These are phyloP conservation scores for Westerdykella ornata DNA, from an alignment of 2,329 filamentous ascomycete species.

Conservation along the genomic window DNA sequence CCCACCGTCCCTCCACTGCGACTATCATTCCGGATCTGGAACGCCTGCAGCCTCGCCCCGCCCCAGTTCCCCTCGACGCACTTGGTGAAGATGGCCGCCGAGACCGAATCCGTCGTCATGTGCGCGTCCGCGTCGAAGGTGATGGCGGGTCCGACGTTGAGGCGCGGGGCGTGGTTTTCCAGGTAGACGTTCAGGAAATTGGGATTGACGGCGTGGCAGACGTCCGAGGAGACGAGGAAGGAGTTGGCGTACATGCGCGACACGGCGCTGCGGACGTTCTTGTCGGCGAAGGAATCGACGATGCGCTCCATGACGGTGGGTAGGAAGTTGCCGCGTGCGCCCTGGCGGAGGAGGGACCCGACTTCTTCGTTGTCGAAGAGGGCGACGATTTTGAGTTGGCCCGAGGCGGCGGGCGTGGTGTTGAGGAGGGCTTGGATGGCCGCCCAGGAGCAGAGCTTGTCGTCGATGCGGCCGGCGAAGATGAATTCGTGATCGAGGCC, in stretches of 20 bases:
- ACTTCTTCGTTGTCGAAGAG: slow-evolving; percentile 98
- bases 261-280: slow-evolving; percentile 50
- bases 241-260: slow-evolving; percentile 83
- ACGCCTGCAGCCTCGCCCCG: slow-evolving; percentile 70
- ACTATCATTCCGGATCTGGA: slow-evolving; percentile 92
- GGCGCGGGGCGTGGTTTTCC: slow-evolving; percentile 72
- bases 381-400: slow-evolving; percentile 82
- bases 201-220: slow-evolving; percentile 88
- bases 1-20: slow-evolving; percentile 91
- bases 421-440: slow-evolving; percentile 78
- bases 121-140: slow-evolving; percentile 82
- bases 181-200: slow-evolving; percentile 86
- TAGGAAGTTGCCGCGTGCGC: slow-evolving; percentile 83
- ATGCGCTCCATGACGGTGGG: slow-evolving; percentile 73
- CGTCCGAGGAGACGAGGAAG: slow-evolving; percentile 87
- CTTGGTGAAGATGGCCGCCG: slow-evolving; percentile 69
- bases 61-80: slow-evolving; percentile 60
- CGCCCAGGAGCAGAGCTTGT: slow-evolving; percentile 94
- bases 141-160: slow-evolving; percentile 82
- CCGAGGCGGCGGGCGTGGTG: slow-evolving; percentile 51
- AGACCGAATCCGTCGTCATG: slow-evolving; percentile 90
- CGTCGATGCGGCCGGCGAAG: slow-evolving; percentile 89
- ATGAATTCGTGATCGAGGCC: slow-evolving; percentile 91
- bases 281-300: slow-evolving; percentile 57
- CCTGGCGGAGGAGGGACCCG: slow-evolving; percentile 82